Conservation (phyloP, 2,329 filamentous ascomycete genomes). For the Mycosphaerella arachidis region DNA sequence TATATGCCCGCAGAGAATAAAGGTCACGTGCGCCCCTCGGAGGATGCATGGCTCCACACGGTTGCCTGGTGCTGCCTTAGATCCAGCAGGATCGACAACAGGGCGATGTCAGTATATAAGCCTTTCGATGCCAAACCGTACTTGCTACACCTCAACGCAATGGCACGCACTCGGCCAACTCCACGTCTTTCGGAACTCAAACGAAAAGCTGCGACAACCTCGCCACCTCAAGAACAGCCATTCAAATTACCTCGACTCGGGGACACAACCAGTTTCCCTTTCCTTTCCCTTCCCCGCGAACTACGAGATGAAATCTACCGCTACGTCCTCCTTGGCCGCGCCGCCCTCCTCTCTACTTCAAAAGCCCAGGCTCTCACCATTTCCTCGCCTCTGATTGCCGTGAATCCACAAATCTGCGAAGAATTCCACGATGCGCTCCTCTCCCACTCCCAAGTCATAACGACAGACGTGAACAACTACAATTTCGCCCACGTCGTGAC, state of each 20-base stretch:
- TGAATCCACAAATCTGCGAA: slow-evolving; percentile 7
- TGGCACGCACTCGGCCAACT: not conserved
- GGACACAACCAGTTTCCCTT: slow-evolving; percentile 21
- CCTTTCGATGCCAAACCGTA: not conserved
- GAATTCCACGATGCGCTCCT: slow-evolving; percentile 10
- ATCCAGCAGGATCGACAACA: not conserved
- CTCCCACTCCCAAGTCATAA: slow-evolving; percentile 5
- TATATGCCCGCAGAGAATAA: not conserved
- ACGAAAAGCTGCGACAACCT: not conserved
- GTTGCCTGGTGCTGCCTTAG: not conserved
- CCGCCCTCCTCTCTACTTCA: not conserved
- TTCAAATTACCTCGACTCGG: not conserved
- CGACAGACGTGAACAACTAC: slow-evolving; percentile 3
- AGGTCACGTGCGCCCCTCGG: not conserved
- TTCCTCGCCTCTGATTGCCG: slow-evolving; percentile 3
- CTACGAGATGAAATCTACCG: slow-evolving; percentile 38
- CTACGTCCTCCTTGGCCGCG: not conserved
- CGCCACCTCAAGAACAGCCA: not conserved
- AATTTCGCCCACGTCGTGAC: slow-evolving; percentile 11
- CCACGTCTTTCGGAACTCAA: not conserved
- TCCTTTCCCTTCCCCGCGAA: slow-evolving; percentile 34
- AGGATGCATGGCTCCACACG: not conserved
- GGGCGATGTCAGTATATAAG: not conserved
- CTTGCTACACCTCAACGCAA: not conserved
- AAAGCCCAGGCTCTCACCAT: not conserved